A percentile compares a stretch with the other conserved stretches of the same genome.
phyloP scores from a whole-genome alignment of 1,284 basidiomycete genomes.

The Cerrena zonata region DNA sequence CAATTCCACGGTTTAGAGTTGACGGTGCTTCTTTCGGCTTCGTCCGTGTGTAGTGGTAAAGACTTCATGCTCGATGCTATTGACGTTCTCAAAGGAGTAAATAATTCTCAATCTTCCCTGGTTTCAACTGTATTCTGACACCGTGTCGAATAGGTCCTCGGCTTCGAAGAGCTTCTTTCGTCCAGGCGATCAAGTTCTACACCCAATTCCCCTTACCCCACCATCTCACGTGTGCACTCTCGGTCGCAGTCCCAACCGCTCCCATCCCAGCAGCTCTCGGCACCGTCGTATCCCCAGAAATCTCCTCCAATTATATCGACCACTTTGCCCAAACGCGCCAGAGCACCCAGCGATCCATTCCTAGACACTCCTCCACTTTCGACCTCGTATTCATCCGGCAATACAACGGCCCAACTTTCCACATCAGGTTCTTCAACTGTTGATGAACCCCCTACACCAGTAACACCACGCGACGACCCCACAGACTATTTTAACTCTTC shows the following conservation, averaged over 20 bases:
- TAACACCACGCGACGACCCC: constrained; percentile 32
- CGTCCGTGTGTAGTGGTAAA: constrained; percentile 53
- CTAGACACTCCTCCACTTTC: constrained; percentile 60
- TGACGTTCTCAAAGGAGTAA: constrained; percentile 74
- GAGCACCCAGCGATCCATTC: constrained; percentile 75
- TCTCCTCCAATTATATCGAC: constrained; percentile 34
- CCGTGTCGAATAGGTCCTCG: constrained; percentile 31
- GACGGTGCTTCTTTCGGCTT: constrained; percentile 12
- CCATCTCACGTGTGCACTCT: constrained; percentile 39
- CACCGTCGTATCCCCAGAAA: constrained; percentile 30
- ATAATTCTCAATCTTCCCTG: constrained; percentile 16
- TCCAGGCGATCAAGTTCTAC: constrained; percentile 35
- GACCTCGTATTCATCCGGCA: constrained; percentile 51
- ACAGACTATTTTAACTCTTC: constrained; percentile 29
- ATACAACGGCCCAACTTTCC: constrained; percentile 30
- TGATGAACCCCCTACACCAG: constrained; percentile 38
- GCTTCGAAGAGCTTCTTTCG: constrained; percentile 57
- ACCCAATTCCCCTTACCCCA: constrained; percentile 29
- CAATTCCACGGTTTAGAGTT: constrained; percentile 14
- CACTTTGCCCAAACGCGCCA: constrained; percentile 45
- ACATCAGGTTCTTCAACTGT: constrained; percentile 25
- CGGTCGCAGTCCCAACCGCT: constrained; percentile 54
- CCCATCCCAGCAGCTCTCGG: constrained; percentile 28
- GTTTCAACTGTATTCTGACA: constrained; percentile 1
- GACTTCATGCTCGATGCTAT: constrained; percentile 80